Conservation (phyloP, 805 yeast genomes). For the Yarrowia yakushimensis region DNA sequence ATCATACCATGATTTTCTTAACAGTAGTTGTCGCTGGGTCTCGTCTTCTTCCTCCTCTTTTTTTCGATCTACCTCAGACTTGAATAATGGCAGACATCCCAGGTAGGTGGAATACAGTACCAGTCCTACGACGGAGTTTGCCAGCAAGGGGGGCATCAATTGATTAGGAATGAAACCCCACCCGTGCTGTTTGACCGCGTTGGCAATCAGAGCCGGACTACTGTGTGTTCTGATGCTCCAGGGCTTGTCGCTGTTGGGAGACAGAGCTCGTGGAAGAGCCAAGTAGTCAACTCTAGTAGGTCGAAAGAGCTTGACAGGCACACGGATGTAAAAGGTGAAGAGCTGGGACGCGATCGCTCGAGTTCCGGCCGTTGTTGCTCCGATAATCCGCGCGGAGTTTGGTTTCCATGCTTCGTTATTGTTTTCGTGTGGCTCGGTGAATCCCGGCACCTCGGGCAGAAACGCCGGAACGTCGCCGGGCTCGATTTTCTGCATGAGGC, state of each 20-base stretch:
- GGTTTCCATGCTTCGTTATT: conserved; percentile 15
- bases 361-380: conserved; percentile 80
- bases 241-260: conserved; percentile 37
- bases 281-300: conserved; percentile 77
- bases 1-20: conserved; percentile 31
- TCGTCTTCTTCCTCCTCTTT: conserved; percentile 26
- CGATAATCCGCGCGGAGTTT: conserved; percentile 46
- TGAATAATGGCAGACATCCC: conserved; percentile 36
- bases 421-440: background rate
- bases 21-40: background rate
- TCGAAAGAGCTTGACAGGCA: conserved; percentile 78
- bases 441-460: background rate
- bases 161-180: conserved; percentile 84
- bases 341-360: conserved; percentile 79
- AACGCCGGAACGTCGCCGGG: conserved; percentile 17
- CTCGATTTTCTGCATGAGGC: conserved; percentile 14
- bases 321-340: conserved; percentile 72
- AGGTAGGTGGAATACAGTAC: conserved; percentile 82
- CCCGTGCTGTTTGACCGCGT: conserved; percentile 72
- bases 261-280: conserved; percentile 39
- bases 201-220: conserved; percentile 65
- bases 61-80: conserved; percentile 29
- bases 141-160: conserved; percentile 80
- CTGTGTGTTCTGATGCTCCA: conserved; percentile 64
- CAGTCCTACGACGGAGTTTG: conserved; percentile 82